These are phyloP conservation scores for Sideroxylon spinosum DNA, from an alignment of 179 eudicot genomes.

Conservation along the genomic window DNA sequence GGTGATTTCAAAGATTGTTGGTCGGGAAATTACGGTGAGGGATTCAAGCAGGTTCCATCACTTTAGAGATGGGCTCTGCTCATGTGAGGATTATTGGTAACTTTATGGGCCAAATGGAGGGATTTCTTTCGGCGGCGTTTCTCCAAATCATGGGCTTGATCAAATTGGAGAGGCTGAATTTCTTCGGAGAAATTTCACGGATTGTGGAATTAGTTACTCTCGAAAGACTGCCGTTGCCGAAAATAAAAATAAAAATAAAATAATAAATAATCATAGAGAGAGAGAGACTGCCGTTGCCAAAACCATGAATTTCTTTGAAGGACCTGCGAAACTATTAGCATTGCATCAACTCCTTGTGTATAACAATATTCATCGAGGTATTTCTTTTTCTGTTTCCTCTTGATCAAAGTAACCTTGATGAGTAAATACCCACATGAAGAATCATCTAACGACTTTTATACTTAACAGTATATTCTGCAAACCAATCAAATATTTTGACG, in stretches of 20 bases:
- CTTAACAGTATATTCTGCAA: not conserved
- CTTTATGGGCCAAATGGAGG: not conserved
- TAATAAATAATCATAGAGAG: no score
- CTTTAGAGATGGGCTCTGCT: conserved; percentile 68
- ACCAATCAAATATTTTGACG: not conserved
- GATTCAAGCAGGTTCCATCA: conserved; percentile 90
- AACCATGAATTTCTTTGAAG: not conserved
- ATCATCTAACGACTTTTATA: not conserved
- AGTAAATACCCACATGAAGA: not conserved
- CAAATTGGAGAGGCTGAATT: not conserved
- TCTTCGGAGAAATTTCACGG: not conserved
- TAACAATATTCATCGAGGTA: not conserved
- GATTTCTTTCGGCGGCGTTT: not conserved
- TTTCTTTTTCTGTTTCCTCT: not conserved
- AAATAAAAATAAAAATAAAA: no score
- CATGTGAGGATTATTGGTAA: conserved; percentile 93
- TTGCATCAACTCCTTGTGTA: not conserved
- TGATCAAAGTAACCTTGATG: not conserved
- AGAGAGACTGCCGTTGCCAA: not conserved
- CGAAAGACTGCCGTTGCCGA: not conserved
- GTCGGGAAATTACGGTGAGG: conserved; percentile 75
- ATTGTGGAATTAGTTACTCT: not conserved
- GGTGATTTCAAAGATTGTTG: conserved; percentile 59
- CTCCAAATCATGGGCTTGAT: not conserved
- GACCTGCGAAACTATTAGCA: not conserved